Conservation (phyloP, 108 stramenopile genomes). For the Asterionellopsis glacialis region DNA sequence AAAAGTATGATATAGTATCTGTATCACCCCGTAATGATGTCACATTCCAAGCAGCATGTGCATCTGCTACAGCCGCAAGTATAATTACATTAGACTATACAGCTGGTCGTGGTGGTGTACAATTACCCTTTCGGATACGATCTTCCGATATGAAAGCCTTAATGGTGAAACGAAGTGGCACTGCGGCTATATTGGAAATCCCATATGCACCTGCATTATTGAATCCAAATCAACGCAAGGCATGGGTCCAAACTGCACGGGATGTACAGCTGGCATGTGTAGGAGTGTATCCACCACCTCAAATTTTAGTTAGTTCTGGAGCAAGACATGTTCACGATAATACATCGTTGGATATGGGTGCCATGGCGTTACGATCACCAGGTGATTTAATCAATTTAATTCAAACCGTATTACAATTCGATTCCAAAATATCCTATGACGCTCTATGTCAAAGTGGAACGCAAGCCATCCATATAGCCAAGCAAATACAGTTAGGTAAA, state of each 20-base stretch:
- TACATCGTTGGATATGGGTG: conserved; percentile 42
- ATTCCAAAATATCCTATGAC: conserved; percentile 8
- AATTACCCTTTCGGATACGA: conserved; percentile 53
- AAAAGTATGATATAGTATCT: conserved; percentile 67
- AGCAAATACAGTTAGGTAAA: too few species aligned
- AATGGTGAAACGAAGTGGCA: conserved; percentile 33
- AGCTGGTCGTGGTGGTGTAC: conserved; percentile 37
- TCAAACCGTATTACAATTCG: conserved; percentile 22
- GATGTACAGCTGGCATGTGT: conserved; percentile 40
- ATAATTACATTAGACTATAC: conserved; percentile 70
- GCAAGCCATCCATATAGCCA: not conserved
- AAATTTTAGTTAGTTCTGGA: conserved; percentile 58
- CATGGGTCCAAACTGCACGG: conserved; percentile 46
- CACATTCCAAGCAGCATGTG: conserved; percentile 56
- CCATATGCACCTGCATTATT: conserved; percentile 60
- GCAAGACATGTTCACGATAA: conserved; percentile 44
- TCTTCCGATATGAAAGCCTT: conserved; percentile 43
- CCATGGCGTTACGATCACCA: conserved; percentile 49
- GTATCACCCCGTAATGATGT: conserved; percentile 63
- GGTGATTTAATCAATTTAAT: conserved; percentile 47
- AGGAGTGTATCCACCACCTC: conserved; percentile 36
- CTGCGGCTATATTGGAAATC: conserved; percentile 65
- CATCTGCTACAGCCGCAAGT: conserved; percentile 34
- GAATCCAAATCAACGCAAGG: conserved; percentile 45
- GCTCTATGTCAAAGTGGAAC: too few species aligned